Evolutionary conservation across 2,329 filamentous ascomycete species (phyloP).

Genomic region (Diaporthe sp.): DNA sequence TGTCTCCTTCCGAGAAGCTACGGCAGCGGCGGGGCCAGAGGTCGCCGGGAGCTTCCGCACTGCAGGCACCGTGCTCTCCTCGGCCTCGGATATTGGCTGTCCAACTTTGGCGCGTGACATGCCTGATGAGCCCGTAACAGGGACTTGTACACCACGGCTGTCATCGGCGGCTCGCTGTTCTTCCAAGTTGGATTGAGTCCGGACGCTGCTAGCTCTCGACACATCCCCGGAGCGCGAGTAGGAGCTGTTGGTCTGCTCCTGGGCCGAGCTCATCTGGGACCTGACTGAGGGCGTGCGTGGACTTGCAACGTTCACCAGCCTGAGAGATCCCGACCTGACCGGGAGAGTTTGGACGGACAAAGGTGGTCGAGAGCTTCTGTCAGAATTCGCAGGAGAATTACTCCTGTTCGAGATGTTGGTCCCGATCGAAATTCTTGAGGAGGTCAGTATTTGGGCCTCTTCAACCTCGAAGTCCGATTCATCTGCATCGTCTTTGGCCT

Average conservation of each 20-base stretch:
- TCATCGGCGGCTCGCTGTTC: slow-evolving; percentile 50
- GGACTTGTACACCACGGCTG: slow-evolving; percentile 8
- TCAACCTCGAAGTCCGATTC: slow-evolving; percentile 61
- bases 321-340: slow-evolving; percentile 64
- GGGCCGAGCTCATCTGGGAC: slow-evolving; percentile 65
- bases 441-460: slow-evolving; percentile 70
- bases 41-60: background rate
- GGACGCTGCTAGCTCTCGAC: slow-evolving; percentile 57
- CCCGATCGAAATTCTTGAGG: slow-evolving; percentile 64
- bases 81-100: slow-evolving; percentile 60
- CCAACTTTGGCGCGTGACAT: slow-evolving; percentile 45
- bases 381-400: slow-evolving; percentile 64
- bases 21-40: background rate
- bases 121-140: slow-evolving; percentile 33
- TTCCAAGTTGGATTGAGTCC: slow-evolving; percentile 59
- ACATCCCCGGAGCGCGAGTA: slow-evolving; percentile 54
- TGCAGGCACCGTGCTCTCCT: slow-evolving; percentile 53
- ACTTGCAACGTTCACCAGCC: slow-evolving; percentile 69
- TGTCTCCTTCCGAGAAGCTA: slow-evolving; percentile 3
- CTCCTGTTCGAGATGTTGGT: slow-evolving; percentile 60
- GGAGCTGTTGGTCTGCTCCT: slow-evolving; percentile 57
- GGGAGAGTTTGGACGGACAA: slow-evolving; percentile 56
- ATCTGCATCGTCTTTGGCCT: slow-evolving; percentile 57
- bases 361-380: slow-evolving; percentile 52
- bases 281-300: slow-evolving; percentile 64